Conservation (phyloP, 1,139 yeast genomes). For the Geotrichum citri-aurantii region DNA sequence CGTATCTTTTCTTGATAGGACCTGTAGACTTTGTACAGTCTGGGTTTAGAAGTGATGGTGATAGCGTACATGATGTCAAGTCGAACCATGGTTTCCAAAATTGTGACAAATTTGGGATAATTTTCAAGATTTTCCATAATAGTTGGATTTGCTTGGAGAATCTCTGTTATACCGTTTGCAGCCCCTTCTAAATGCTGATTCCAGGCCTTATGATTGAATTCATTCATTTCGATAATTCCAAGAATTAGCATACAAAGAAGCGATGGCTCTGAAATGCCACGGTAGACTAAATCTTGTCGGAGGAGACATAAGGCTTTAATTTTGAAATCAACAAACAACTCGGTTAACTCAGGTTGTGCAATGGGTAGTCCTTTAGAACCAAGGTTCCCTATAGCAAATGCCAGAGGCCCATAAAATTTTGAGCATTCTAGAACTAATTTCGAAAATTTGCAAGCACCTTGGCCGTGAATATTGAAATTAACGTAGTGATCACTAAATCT, state of each 20-base stretch:
- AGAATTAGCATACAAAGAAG: constrained; percentile 14
- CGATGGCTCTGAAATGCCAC: constrained; percentile 12
- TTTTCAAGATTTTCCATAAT: constrained; percentile 6
- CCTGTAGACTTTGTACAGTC: constrained; percentile 3
- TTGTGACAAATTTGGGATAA: neutral
- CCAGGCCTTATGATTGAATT: constrained; percentile 10
- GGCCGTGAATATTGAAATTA: neutral
- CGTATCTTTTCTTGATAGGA: neutral
- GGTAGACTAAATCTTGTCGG: constrained; percentile 10
- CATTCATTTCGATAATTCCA: constrained; percentile 14
- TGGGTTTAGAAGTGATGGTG: neutral
- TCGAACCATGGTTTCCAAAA: constrained; percentile 9
- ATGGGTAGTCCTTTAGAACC: constrained; percentile 3
- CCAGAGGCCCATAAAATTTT: constrained; percentile 10
- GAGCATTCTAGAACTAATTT: neutral
- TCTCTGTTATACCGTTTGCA: constrained; percentile 9
- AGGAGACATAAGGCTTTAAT: constrained; percentile 9
- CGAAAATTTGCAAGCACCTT: neutral
- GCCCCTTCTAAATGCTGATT: constrained; percentile 14
- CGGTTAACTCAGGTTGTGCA: neutral
- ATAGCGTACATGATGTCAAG: constrained; percentile 8
- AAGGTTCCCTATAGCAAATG: constrained; percentile 9
- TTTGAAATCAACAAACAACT: constrained; percentile 11
- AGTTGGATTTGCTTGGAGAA: constrained; percentile 1
- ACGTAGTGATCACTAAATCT: neutral